phyloP scores from a whole-genome alignment of 495 filamentous ascomycete species.

The Cairneyella variabilis region DNA sequence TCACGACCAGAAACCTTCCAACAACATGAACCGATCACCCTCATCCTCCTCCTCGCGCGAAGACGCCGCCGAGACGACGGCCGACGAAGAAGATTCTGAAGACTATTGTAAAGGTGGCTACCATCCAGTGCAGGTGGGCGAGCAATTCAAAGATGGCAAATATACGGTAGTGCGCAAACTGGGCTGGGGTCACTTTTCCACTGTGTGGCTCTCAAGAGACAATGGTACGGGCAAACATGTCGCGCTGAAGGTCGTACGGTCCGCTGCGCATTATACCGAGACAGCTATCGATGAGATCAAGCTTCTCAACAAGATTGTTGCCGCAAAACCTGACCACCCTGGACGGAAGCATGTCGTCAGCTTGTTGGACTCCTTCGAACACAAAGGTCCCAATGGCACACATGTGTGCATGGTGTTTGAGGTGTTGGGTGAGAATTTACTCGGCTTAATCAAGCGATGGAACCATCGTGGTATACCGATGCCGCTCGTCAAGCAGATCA shows the following conservation, averaged over 20 bases:
- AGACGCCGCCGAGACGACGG: slow-evolving; percentile 86
- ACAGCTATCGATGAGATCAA: slow-evolving; percentile 99
- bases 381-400: slow-evolving; percentile 92
- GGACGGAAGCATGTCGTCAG: slow-evolving; percentile 93
- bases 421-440: slow-evolving; percentile 90
- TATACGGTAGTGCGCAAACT: slow-evolving; percentile 97
- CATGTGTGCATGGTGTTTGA: slow-evolving; percentile 99
- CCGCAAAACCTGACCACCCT: slow-evolving; percentile 89
- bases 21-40: slow-evolving; percentile 63
- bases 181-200: slow-evolving; percentile 98
- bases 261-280: slow-evolving; percentile 96
- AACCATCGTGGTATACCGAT: slow-evolving; percentile 97
- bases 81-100: slow-evolving; percentile 97
- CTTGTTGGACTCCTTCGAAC: slow-evolving; percentile 93
- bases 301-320: slow-evolving; percentile 90
- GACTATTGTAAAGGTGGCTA: slow-evolving; percentile 99
- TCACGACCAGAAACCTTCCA: slow-evolving; percentile 10
- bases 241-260: slow-evolving; percentile 94
- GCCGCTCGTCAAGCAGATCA: slow-evolving; percentile 95
- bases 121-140: slow-evolving; percentile 88
- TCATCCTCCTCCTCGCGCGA: slow-evolving; percentile 71
- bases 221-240: slow-evolving; percentile 91
- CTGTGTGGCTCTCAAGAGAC: slow-evolving; percentile 94
- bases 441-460: slow-evolving; percentile 97
- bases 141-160: slow-evolving; percentile 95